phyloP scores from a whole-genome alignment of 371 early-diverging fungal genomes.

The Mycotypha africana region DNA sequence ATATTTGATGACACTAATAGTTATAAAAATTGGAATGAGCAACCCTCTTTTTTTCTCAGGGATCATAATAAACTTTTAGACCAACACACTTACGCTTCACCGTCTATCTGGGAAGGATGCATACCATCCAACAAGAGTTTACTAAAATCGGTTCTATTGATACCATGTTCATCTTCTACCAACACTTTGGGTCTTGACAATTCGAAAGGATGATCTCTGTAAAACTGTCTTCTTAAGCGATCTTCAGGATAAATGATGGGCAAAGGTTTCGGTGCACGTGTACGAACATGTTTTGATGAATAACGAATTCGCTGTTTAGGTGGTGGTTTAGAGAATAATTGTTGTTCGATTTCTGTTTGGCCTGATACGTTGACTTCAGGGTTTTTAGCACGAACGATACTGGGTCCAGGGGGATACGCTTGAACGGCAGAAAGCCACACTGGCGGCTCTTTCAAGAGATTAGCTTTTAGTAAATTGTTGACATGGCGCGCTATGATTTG shows the following conservation, averaged over 20 bases:
- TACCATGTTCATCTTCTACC: constrained; percentile 49
- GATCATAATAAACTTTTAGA: neutral
- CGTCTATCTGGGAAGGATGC: constrained; percentile 51
- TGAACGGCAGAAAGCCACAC: constrained; percentile 62
- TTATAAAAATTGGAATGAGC: neutral
- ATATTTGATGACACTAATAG: constrained; percentile 73
- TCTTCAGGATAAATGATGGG: constrained; percentile 88
- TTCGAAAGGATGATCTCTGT: constrained; percentile 88
- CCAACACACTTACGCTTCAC: constrained; percentile 61
- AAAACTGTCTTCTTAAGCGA: constrained; percentile 73
- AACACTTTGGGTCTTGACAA: constrained; percentile 61
- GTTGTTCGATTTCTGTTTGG: constrained; percentile 29
- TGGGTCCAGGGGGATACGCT: constrained; percentile 57
- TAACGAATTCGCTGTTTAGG: constrained; percentile 21
- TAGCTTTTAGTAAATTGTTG: constrained; percentile 46
- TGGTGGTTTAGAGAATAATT: constrained; percentile 21
- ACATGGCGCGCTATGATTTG: constrained; percentile 40
- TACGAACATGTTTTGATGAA: constrained; percentile 52
- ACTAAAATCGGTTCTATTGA: constrained; percentile 42
- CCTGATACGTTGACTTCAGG: constrained; percentile 35
- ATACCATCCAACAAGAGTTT: constrained; percentile 42
- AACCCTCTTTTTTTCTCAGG: neutral
- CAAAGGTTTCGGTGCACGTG: constrained; percentile 52
- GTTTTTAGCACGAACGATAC: constrained; percentile 51
- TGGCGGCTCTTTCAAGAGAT: constrained; percentile 50